A percentile compares a stretch with the other conserved stretches of the same genome.
Evolutionary conservation across 2,329 filamentous ascomycete genomes (phyloP).

Genomic region (Boeremia exigua): DNA sequence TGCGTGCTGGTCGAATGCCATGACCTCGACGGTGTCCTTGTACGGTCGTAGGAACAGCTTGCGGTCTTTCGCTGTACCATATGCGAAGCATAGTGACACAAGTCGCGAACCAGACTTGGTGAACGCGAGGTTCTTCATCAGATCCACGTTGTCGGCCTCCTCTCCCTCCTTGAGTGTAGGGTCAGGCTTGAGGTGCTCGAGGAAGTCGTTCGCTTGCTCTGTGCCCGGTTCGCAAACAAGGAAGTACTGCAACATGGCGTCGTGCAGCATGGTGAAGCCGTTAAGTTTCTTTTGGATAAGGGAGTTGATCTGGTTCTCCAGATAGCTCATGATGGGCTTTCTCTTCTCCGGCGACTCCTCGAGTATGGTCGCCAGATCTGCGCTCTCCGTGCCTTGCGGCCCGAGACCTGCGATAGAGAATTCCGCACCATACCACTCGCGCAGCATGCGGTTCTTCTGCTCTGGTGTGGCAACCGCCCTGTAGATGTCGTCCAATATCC

Average conservation of each 20-base stretch:
- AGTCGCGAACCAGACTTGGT: slow-evolving; percentile 86
- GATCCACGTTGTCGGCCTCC: slow-evolving; percentile 59
- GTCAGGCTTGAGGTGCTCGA: slow-evolving; percentile 90
- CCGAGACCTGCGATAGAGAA: slow-evolving; percentile 76
- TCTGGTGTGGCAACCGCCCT: slow-evolving; percentile 82
- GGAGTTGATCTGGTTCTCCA: slow-evolving; percentile 86
- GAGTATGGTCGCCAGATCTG: slow-evolving; percentile 78
- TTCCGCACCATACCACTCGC: slow-evolving; percentile 96
- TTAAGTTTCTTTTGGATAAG: slow-evolving; percentile 96
- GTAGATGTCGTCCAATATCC: slow-evolving; percentile 98
- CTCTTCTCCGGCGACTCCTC: slow-evolving; percentile 82
- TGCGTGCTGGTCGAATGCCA: slow-evolving; percentile 80
- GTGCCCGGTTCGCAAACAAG: slow-evolving; percentile 77
- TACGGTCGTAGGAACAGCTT: slow-evolving; percentile 87
- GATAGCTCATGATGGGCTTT: slow-evolving; percentile 81
- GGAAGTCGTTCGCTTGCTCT: slow-evolving; percentile 83
- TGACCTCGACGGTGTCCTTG: slow-evolving; percentile 85
- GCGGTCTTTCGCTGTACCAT: slow-evolving; percentile 89
- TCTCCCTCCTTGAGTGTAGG: slow-evolving; percentile 70
- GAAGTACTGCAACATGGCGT: slow-evolving; percentile 98
- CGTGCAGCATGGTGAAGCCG: slow-evolving; percentile 96
- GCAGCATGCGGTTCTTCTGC: slow-evolving; percentile 83
- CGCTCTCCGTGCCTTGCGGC: slow-evolving; percentile 56
- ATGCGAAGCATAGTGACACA: slow-evolving; percentile 79
- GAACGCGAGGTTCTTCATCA: slow-evolving; percentile 95